Base-by-base conservation (phyloP, 257 asterid genomes). In the Solanum dulcamara region DNA sequence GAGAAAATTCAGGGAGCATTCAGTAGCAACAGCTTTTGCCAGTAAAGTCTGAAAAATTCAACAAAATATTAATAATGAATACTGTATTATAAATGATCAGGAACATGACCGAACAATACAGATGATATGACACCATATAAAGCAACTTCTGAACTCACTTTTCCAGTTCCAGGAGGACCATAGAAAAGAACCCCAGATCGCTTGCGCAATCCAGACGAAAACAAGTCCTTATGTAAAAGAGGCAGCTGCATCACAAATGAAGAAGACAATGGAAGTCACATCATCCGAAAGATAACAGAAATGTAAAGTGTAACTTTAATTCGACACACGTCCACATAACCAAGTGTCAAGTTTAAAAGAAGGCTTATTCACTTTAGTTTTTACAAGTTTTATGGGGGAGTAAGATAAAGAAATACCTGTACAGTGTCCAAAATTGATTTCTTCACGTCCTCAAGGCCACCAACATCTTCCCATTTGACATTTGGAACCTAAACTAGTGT, bases 111-210 rank as follows among this genome's bases (percentile, higher is more conserved):
- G 66, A 67, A 83, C 81, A 68, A 68, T 68, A 68, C 1, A 0
- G 48, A 48, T 68, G 86, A 68, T 12, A 68, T 68, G 20, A 84
- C 46, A 68, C 67, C 51, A 24, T 20, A 57, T 40, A 14, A 86
- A 24, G 81, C 13, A 50, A 24, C 37, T 82, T 38, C 79, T 17
- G 37, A 57, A 89, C 95, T 90, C 90, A 95, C 99, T 92, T 97
- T 97, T 86, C 99, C 98, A 46, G 98, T 97, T 60, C 99, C 99
- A 18, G 99, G 99, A 84, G 99, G 99, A 66, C 98, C 98, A 88
- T 95, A 97, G 81, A 97, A 96, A 93, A 97, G 99, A 90, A 97
- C 98, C 74, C 98, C 98, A 74, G 99, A 95, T 87, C 99, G 90
- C 86, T 95, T 97, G 89, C 98, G 97, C 90, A 97, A 90, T 81